Percentiles rank a stretch among this genome's conserved stretches.
Evolutionary conservation across 176 grass and related monocot species (phyloP).

Genomic region (Aegilops bicornis): DNA sequence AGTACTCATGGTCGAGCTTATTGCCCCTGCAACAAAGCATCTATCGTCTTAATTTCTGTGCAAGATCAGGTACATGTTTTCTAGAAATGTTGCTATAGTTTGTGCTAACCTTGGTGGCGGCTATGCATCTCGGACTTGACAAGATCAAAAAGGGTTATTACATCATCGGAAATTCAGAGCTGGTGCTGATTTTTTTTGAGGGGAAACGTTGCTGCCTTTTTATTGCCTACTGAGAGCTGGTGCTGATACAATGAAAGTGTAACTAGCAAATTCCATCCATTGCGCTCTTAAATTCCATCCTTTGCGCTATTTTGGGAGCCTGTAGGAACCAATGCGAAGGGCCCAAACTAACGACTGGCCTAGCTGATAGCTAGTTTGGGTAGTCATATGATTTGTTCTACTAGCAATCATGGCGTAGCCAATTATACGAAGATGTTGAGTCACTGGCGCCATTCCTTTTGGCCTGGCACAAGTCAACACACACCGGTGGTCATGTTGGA

Average conservation of each 20-base stretch:
- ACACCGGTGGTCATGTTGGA: neutral
- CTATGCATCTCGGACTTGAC: neutral
- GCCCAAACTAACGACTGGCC: neutral
- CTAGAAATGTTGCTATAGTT: neutral
- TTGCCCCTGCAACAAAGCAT: neutral
- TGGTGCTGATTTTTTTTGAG: neutral
- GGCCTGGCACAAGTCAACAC: neutral
- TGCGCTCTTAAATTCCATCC: neutral
- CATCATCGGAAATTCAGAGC: neutral
- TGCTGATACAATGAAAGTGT: neutral
- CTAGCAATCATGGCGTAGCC: neutral
- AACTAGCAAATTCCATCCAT: neutral
- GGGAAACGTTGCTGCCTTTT: too few relatives aligned
- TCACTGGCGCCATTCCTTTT: neutral
- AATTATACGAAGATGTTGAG: neutral
- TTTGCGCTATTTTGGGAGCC: neutral
- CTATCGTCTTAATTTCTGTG: neutral
- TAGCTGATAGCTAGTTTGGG: neutral
- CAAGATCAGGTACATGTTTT: neutral
- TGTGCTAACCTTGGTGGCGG: slow-evolving; percentile 8
- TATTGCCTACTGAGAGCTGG: too few relatives aligned
- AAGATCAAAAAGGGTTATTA: neutral
- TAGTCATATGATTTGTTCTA: neutral
- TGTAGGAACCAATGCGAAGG: neutral
- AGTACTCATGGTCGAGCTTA: neutral